Evolutionary conservation across 2,329 filamentous ascomycete species (phyloP), one percentile per base, ranked within the genome.

Genomic region (Macrophomina pseudophaseolina): DNA sequence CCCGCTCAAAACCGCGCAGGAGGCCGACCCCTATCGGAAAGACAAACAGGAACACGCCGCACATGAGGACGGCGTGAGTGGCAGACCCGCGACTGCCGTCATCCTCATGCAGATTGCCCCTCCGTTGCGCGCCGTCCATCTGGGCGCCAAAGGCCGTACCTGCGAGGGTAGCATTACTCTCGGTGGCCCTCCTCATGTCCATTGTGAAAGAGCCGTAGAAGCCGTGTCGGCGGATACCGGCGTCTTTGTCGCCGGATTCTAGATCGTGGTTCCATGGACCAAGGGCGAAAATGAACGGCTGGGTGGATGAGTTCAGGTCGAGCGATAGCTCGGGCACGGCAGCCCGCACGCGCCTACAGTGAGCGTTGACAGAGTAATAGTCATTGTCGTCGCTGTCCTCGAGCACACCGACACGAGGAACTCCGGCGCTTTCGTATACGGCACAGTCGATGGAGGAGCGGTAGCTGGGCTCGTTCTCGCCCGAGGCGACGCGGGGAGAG

Each of bases 1-100:
- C 82, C 74, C 80, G 83, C 38, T 81, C 80, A 9, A 85, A 79
- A 2, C 87, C 72, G 1, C 85, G 78, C 54, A 89, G 73, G 32
- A 88, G 75, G 30, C 88, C 70, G 12, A 86, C 79, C 1, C 87
- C 88, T 9, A 85, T 68, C 0, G 87, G 87, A 73, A 88, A 83
- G 54, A 89, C 70, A 16, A 84, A 80, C 2, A 88, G 77, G 67
- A 89, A 85, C 12, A 80, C 80, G 11, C 86, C 73, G 46, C 87
- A 78, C 88, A 90, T 90, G 53, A 86, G 72, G 30, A 74, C 69
- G 7, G 72, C 78, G 70, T 82, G 80, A 2, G 76, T 67, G 6
- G 72, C 67, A 4, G 72, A 68, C 1, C 70, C 67, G 49, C 72
- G 71, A 52, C 77, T 71, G 11, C 71, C 58, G 66, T 80, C 77